phyloP scores from a whole-genome alignment of 257 asterid species.

The Fraxinus quadrangulata region DNA sequence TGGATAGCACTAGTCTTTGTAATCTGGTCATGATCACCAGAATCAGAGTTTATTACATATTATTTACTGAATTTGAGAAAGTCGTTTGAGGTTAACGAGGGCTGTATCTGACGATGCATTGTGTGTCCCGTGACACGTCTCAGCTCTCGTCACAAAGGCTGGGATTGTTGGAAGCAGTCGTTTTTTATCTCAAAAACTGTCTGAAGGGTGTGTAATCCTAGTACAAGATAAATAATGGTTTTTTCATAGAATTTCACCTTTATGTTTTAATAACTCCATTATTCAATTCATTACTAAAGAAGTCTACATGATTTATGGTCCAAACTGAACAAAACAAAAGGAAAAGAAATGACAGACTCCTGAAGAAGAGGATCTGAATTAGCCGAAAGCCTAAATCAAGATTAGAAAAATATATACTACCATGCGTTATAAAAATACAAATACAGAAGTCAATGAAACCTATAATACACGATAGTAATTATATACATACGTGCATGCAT shows the following conservation, averaged over 20 bases:
- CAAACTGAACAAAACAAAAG: not conserved
- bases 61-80: not conserved
- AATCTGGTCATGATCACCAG: not conserved
- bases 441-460: not conserved
- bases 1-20: not conserved
- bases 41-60: constrained; percentile 1
- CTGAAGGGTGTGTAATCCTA: too few species aligned
- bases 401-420: not conserved
- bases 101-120: too few species aligned
- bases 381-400: not conserved
- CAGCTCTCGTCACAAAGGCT: too few species aligned
- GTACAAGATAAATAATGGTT: too few species aligned
- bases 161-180: too few species aligned
- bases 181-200: too few species aligned
- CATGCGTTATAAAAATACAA: not conserved
- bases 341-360: too few species aligned
- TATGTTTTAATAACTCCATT: not conserved
- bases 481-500: not conserved
- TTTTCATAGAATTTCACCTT: too few species aligned
- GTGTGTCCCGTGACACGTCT: too few species aligned
- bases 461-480: not conserved
- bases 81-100: too few species aligned
- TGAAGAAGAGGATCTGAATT: not conserved
- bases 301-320: not conserved
- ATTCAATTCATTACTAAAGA: not conserved